Evolutionary conservation across 2,329 filamentous ascomycete species (phyloP), one percentile per base, ranked within the genome.

Genomic region (Trichoderma brevicompactum): DNA sequence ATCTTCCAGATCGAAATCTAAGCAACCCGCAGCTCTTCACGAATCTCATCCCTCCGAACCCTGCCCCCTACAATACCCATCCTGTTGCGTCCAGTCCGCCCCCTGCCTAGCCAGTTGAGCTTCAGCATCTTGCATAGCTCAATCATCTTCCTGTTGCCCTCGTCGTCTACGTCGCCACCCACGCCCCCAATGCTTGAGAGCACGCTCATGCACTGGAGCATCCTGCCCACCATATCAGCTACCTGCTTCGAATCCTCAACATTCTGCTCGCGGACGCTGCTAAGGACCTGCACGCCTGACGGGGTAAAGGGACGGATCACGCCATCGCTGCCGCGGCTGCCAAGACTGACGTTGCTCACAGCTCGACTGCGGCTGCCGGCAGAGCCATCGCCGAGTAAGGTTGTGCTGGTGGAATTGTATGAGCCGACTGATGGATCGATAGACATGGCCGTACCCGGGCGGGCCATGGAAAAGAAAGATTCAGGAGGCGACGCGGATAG

Each of bases 121-220:
- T 98, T 99, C 67, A 99, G 81, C 71, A 95, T 88, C 74, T 92
- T 90, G 65, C 90, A 92, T 68, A 99, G 80, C 72, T 94, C 87
- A 68, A 94, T 90, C 72, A 98, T 90, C 77, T 90, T 92, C 65
- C 84, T 85, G 74, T 94, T 92, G 1, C 87, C 84, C 43, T 90
- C 87, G 69, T 96, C 92, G 19, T 86, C 85, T 0, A 82, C 87
- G 54, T 72, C 76, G 49, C 79, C 88, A 9, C 85, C 86, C 0
- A 83, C 87, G 52, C 73, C 75, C 23, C 81, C 89, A 12, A 96
- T 86, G 68, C 89, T 89, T 3, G 92, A 91, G 23, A 99, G 82
- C 7, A 99, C 93, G 75, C 90, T 94, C 77, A 98, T 90, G 77
- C 95, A 99, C 80, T 99, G 95, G 68, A 99, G 82, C 92, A 99